Conservation (phyloP, 345 rosid species). For the Eucalyptus tenuipes region DNA sequence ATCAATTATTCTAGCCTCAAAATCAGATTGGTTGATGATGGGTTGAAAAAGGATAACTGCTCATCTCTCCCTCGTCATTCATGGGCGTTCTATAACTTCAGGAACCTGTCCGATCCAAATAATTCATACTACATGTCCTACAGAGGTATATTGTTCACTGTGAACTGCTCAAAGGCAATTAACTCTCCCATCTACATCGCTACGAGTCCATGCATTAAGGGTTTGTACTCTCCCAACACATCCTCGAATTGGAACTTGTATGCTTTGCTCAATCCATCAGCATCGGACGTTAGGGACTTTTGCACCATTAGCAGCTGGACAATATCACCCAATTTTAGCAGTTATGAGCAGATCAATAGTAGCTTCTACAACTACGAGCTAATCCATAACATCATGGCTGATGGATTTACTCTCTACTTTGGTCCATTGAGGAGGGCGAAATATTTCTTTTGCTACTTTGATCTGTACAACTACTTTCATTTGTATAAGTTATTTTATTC, state of each 20-base stretch:
- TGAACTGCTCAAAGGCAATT: too few species aligned
- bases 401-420: not conserved
- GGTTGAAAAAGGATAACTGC: too few species aligned
- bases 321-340: rapidly evolving
- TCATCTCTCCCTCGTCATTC: too few species aligned
- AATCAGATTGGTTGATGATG: too few species aligned
- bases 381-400: not conserved
- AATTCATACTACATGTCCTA: rapidly evolving
- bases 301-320: not conserved
- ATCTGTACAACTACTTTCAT: not conserved
- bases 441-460: not conserved
- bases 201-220: too few species aligned
- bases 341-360: too few species aligned
- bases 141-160: rapidly evolving
- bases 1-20: rapidly evolving
- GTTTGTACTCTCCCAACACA: too few species aligned
- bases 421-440: rapidly evolving
- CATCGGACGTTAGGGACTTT: not conserved
- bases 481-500: rapidly evolving
- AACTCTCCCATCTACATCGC: too few species aligned
- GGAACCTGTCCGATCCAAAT: rapidly evolving
- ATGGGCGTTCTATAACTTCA: too few species aligned
- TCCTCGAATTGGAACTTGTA: too few species aligned
- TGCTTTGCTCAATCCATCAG: too few species aligned
- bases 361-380: not conserved